Evolutionary conservation across 2,329 filamentous ascomycete species (phyloP).

Genomic region (Bipolaris victoriae): DNA sequence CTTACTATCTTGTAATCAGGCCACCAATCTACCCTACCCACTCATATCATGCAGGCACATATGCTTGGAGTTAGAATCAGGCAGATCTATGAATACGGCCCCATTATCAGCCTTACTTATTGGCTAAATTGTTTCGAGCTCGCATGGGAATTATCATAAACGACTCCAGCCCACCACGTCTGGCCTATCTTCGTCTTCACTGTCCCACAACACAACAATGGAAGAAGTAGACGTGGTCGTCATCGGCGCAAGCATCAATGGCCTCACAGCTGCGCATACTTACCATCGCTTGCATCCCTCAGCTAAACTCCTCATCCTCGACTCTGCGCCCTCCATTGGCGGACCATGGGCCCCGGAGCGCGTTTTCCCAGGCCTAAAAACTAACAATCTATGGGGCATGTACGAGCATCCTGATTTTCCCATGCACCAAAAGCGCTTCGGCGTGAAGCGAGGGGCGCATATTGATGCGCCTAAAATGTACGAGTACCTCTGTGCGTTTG

Average conservation of each 20-base stretch:
- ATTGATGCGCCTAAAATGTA: constrained; percentile 64
- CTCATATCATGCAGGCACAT: background rate
- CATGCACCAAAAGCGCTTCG: constrained; percentile 37
- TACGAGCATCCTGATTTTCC: constrained; percentile 51
- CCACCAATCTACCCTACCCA: constrained; percentile 2
- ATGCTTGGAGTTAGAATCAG: background rate
- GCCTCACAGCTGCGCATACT: constrained; percentile 56
- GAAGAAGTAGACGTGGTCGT: constrained; percentile 18
- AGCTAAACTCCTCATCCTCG: constrained; percentile 51
- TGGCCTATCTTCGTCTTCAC: background rate
- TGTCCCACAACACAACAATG: constrained; percentile 3
- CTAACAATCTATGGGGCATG: constrained; percentile 52
- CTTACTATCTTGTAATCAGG: background rate
- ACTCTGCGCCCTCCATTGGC: constrained; percentile 48
- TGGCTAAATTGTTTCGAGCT: no score
- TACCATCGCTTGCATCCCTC: constrained; percentile 52
- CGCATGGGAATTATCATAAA: background rate
- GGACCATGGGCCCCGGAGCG: constrained; percentile 51
- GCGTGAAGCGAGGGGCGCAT: constrained; percentile 60
- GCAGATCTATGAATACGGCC: background rate
- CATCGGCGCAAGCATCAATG: constrained; percentile 39
- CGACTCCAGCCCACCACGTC: background rate
- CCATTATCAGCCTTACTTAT: no score
- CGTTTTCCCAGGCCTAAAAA: constrained; percentile 52
- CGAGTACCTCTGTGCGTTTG: constrained; percentile 57